Evolutionary conservation across 192 early-diverging fungal species (phyloP).

Genomic region (Chytriomyces sp.): DNA sequence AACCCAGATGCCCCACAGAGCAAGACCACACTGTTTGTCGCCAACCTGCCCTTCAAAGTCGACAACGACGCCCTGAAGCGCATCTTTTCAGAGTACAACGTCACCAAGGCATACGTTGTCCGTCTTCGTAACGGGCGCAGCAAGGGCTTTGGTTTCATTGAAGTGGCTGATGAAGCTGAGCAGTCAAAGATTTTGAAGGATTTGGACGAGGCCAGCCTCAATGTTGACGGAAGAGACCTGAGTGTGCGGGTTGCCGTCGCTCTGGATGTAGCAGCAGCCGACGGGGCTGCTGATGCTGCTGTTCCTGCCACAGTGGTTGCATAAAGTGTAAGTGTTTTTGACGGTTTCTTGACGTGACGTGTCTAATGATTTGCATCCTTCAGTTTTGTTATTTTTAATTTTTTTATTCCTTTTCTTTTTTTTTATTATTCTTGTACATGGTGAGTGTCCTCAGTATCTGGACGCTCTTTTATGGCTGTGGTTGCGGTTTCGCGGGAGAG

Average conservation of each 20-base stretch:
- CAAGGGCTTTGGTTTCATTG: slow-evolving; percentile 97
- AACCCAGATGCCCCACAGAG: slow-evolving; percentile 37
- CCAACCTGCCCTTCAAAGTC: slow-evolving; percentile 65
- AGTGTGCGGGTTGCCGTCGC: slow-evolving; percentile 63
- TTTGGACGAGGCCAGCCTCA: slow-evolving; percentile 53
- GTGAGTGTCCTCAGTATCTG: neutral
- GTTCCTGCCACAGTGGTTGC: neutral
- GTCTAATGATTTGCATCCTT: neutral
- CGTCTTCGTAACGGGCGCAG: slow-evolving; percentile 68
- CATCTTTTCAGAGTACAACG: slow-evolving; percentile 60
- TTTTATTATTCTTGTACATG: slow-evolving; percentile 30
- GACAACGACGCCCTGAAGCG: slow-evolving; percentile 46
- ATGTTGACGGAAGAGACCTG: slow-evolving; percentile 71
- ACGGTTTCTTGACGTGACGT: neutral
- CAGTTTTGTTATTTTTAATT: slow-evolving; percentile 5
- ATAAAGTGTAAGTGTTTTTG: neutral
- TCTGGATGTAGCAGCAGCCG: slow-evolving; percentile 17
- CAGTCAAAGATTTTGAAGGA: slow-evolving; percentile 75
- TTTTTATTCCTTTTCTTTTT: neutral
- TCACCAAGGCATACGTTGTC: slow-evolving; percentile 79
- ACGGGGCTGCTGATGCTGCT: neutral
- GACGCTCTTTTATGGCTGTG: neutral
- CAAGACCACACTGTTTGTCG: slow-evolving; percentile 62
- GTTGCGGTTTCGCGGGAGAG: neutral
- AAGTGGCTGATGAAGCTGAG: slow-evolving; percentile 75